Conservation (phyloP, 441 rosid species). For the Gossypium davidsonii region DNA sequence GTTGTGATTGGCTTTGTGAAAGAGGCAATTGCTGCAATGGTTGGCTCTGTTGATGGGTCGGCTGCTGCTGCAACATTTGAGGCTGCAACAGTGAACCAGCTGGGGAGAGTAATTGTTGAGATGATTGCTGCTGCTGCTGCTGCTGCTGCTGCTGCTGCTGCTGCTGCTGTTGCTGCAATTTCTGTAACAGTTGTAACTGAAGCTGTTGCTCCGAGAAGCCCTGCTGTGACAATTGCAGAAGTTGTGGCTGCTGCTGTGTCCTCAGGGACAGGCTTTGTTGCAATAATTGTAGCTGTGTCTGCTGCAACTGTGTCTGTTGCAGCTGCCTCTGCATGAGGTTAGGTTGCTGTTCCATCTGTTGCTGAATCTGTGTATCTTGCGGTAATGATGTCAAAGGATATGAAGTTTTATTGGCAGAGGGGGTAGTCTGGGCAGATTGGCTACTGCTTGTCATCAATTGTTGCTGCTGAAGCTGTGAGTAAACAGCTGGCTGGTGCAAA, state of each 20-base stretch:
- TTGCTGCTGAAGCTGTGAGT: conserved; percentile 69
- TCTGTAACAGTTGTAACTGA: conserved; percentile 76
- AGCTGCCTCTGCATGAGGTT: conserved; percentile 48
- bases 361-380: conserved; percentile 64
- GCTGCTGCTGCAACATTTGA: conserved; percentile 51
- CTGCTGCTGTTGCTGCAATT: conserved; percentile 55
- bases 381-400: conserved; percentile 50
- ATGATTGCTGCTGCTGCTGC: conserved; percentile 25
- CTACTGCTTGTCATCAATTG: conserved; percentile 41
- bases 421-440: conserved; percentile 39
- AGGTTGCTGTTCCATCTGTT: conserved; percentile 62
- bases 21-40: conserved; percentile 45
- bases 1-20: conserved; percentile 65
- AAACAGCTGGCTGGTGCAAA: conserved; percentile 42
- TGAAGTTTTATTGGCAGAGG: conserved; percentile 39
- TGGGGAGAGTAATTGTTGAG: conserved; percentile 48
- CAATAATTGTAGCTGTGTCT: not conserved
- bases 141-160: conserved; percentile 5
- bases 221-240: conserved; percentile 47
- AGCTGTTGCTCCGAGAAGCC: conserved; percentile 67
- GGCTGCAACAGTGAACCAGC: conserved; percentile 55
- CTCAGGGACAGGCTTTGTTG: conserved; percentile 59
- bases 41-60: conserved; percentile 51
- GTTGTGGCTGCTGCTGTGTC: conserved; percentile 46
- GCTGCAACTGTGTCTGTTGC: conserved; percentile 61